These are phyloP conservation scores for Ceratocystis ficicola DNA, from an alignment of 2,329 filamentous ascomycete species.

Conservation along the genomic window DNA sequence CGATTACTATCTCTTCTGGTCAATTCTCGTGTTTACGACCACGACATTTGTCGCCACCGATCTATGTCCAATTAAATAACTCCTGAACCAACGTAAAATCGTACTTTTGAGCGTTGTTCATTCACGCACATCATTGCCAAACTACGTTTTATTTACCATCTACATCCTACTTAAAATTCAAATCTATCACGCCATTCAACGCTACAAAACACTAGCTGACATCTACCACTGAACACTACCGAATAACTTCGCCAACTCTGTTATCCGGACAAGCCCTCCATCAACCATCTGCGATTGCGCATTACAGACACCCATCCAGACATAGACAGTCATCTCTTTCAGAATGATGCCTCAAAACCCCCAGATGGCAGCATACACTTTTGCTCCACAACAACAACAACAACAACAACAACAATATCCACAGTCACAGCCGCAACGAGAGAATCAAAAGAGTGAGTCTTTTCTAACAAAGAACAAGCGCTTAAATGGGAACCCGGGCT, in stretches of 20 bases:
- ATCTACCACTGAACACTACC: not conserved
- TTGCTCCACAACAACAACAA: conserved; percentile 48
- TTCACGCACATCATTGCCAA: not conserved
- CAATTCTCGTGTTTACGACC: conserved; percentile 1
- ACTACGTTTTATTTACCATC: too few species aligned
- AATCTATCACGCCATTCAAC: too few species aligned
- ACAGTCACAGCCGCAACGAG: conserved; percentile 30
- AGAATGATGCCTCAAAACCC: conserved; percentile 54
- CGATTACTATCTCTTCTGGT: not conserved
- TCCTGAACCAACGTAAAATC: not conserved
- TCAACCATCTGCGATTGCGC: not conserved
- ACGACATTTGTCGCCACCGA: conserved; percentile 13
- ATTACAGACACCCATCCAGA: too few species aligned
- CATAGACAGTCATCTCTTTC: conserved; percentile 31
- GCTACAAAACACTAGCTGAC: not conserved
- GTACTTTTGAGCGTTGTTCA: not conserved
- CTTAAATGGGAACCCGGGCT: conserved; percentile 6
- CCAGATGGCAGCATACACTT: conserved; percentile 64
- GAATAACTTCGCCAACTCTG: not conserved
- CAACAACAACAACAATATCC: conserved; percentile 31
- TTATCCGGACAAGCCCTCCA: not conserved
- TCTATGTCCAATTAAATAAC: conserved; percentile 31
- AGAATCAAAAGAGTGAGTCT: conserved; percentile 21
- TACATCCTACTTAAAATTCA: too few species aligned
- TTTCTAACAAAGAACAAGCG: not conserved